Evolutionary conservation across 371 early-diverging fungal species (phyloP), one percentile per base, ranked within the genome.

Genomic region (Rhizopus sp.): DNA sequence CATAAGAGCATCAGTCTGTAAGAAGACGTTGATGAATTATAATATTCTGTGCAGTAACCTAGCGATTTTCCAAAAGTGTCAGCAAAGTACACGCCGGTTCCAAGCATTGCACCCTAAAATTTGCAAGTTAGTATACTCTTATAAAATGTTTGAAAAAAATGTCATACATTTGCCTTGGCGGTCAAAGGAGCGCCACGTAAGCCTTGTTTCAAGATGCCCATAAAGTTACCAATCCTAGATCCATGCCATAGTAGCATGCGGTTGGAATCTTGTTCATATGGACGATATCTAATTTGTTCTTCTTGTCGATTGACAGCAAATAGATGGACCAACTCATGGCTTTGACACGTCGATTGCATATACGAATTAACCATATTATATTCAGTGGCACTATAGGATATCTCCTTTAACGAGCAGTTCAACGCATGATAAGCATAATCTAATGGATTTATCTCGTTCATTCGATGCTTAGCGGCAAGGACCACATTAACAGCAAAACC

Each of bases 61-160:
- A 75, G 51, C 4, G 77, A 72, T 55, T 86, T 86, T 29, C 40
- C 23, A 50, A 85, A 81, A 52, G 67, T 72, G 45, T 86, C 87
- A 3, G 83, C 85, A 68, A 85, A 85, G 55, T 86, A 86, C 13
- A 86, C 69, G 23, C 85, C 86, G 15, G 75, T 71, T 12, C 87
- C 87, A 44, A 73, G 60, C 59, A 74, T 48, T 5, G 77, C 55
- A 30, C 78, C 77, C 78, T 80, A 47, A 29, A 1, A 46, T 33
- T 44, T 7, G 38, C 30, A 38, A 39, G 29, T 31, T 40, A 48
- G 42, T 13, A 29, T 31, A 37, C 23, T 7, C 4, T 45, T 17
- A 2, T 39, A 33, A 29, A 17, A 13, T 9, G 3, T 16, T 44
- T 40, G n/a, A 29, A 35, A 15, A 32, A 40, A 29, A 33, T 8